Percentiles rank a stretch among this genome's conserved stretches.
These are phyloP conservation scores for Lophiotrema nucula DNA, from an alignment of 495 filamentous ascomycete species.

Conservation along the genomic window DNA sequence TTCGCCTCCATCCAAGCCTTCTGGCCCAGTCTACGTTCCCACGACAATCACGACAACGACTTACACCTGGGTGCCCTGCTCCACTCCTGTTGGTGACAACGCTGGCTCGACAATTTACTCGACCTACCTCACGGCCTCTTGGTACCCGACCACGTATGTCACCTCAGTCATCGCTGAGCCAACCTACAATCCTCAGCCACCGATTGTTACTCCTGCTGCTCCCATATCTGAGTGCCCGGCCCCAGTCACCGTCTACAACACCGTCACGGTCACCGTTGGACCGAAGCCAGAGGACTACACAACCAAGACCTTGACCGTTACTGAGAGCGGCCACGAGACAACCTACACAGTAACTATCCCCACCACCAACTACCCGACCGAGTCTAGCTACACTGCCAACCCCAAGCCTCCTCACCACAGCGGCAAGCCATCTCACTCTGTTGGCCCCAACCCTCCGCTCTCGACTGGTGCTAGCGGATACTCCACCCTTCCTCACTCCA, in stretches of 20 bases:
- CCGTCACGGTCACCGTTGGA: constrained; percentile 16
- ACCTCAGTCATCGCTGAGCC: constrained; percentile 12
- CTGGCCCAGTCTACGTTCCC: constrained; percentile 5
- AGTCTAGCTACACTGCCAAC: background rate
- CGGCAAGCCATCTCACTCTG: constrained; percentile 1
- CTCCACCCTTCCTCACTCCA: constrained; percentile 3
- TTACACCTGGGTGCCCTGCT: constrained; percentile 41
- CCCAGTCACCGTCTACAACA: constrained; percentile 18
- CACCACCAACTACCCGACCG: constrained; percentile 4
- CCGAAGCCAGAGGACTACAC: constrained; percentile 7
- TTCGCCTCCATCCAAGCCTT: background rate
- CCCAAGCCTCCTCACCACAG: background rate
- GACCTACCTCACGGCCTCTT: constrained; percentile 38
- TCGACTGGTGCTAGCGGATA: constrained; percentile 10
- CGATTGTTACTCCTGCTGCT: constrained; percentile 15
- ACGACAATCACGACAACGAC: constrained; percentile 32
- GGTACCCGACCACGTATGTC: constrained; percentile 29
- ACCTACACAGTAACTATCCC: constrained; percentile 22
- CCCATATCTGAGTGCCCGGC: constrained; percentile 19
- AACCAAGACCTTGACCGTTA: constrained; percentile 32
- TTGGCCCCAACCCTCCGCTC: background rate
- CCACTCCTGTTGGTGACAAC: constrained; percentile 36
- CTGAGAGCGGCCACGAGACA: constrained; percentile 23
- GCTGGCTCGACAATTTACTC: constrained; percentile 37
- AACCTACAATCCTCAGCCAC: constrained; percentile 7